A percentile compares a stretch with the other conserved stretches of the same genome.
phyloP scores from a whole-genome alignment of 2,329 filamentous ascomycete species.

The Pseudogymnoascus destructans region DNA sequence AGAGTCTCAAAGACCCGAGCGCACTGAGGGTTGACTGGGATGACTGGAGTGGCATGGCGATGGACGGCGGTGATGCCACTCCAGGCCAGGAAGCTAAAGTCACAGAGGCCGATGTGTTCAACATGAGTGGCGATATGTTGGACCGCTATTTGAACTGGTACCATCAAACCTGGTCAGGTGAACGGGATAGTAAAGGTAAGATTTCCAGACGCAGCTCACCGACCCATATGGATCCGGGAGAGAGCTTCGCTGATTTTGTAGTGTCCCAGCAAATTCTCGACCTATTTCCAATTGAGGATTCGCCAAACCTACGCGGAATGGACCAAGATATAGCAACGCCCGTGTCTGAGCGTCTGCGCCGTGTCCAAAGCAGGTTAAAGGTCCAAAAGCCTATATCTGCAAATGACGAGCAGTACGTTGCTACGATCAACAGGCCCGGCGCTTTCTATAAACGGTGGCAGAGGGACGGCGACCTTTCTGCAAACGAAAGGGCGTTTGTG shows the following conservation, averaged over 20 bases:
- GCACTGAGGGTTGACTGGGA: constrained; percentile 57
- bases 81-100: constrained; percentile 39
- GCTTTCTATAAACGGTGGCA: constrained; percentile 28
- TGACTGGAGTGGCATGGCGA: constrained; percentile 47
- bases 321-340: constrained; percentile 19
- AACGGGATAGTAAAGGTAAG: constrained; percentile 30
- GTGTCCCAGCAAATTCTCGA: constrained; percentile 26
- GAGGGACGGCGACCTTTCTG: constrained; percentile 31
- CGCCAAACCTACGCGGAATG: constrained; percentile 14
- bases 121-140: constrained; percentile 47
- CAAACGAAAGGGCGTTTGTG: constrained; percentile 31
- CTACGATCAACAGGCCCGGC: constrained; percentile 23
- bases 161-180: constrained; percentile 48
- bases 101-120: constrained; percentile 47
- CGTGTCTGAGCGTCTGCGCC: constrained; percentile 16
- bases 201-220: not conserved
- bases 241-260: constrained; percentile 13
- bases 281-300: constrained; percentile 25
- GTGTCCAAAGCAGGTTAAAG: constrained; percentile 19
- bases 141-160: constrained; percentile 75
- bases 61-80: constrained; percentile 27
- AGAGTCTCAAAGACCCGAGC: constrained; percentile 40
- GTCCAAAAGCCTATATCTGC: constrained; percentile 21
- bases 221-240: not conserved
- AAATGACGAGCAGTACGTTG: constrained; percentile 12